Base-by-base conservation (phyloP, 2,329 filamentous ascomycete species). In the Botryotinia globosa region DNA sequence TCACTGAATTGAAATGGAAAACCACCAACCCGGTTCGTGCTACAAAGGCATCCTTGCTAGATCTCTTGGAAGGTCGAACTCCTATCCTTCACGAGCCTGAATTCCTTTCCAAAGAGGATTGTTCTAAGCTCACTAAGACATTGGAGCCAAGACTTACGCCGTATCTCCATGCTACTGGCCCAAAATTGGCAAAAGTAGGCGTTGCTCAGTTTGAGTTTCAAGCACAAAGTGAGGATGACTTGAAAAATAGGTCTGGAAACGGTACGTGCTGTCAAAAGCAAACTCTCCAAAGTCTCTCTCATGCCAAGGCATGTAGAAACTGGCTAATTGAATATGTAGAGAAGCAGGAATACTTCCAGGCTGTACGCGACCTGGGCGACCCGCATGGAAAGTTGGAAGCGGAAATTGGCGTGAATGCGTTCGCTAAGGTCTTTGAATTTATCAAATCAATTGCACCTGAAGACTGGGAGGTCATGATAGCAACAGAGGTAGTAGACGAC, bases 151-250 rank as follows among this genome's bases (percentile, higher is more conserved):
- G 56, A 37, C 42, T 70, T 25, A 70, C 51, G 8, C 56, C 68
- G 4, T 70, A 70, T 70, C 29, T 70, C 4, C 68, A 70, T 70
- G 68, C 68, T 20, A 70, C 39, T 39, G 68, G 68, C 8, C 68
- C 68, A 16, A 29, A 59, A 25, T 29, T 70, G n/a, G 42, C 29
- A 6, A 70, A 70, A 70, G 68, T 70, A 10, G 68, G 68, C 14
- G n/a, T 70, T 51, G 68, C 68, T 20, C 68, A 70, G 18, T 70
- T 70, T 37, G 68, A 70, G 18, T 70, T 62, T 22, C 68, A 70
- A 63, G 68, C 68, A 14, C 68, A 70, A 25, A 62, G 54, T 32
- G 56, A 45, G 10, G 68, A 70, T 45, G 68, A 70, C 22, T 25
- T 70, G 29, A 70, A 70, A 29, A 70, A 70, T 29, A 61, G 68